phyloP scores from a whole-genome alignment of 768 basidiomycete genomes.

The Amanita inopinata region DNA sequence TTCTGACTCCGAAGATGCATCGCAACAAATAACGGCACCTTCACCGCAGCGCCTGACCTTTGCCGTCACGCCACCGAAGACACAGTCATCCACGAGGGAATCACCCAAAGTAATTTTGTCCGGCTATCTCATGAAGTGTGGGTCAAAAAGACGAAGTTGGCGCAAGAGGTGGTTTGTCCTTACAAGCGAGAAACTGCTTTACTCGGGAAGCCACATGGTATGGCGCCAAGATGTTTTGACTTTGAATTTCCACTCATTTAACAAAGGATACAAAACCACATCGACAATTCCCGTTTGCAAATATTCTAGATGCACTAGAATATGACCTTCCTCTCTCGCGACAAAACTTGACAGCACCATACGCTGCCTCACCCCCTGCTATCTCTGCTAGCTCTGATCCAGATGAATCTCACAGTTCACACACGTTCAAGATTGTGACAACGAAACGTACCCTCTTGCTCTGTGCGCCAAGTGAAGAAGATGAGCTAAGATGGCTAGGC shows the following conservation, averaged over 20 bases:
- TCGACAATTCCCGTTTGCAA: conserved; percentile 72
- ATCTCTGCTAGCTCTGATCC: conserved; percentile 25
- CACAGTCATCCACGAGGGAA: conserved; percentile 33
- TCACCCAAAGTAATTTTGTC: conserved; percentile 73
- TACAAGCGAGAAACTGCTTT: conserved; percentile 80
- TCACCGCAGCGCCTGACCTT: conserved; percentile 34
- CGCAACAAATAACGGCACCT: conserved; percentile 19
- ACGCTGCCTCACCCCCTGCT: conserved; percentile 25
- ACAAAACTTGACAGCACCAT: conserved; percentile 31
- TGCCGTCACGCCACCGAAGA: conserved; percentile 35
- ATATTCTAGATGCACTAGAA: conserved; percentile 89
- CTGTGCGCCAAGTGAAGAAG: conserved; percentile 93
- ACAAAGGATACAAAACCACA: conserved; percentile 83
- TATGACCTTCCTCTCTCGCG: conserved; percentile 56
- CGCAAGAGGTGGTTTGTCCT: conserved; percentile 95
- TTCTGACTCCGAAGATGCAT: conserved; percentile 72
- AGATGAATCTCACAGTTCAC: conserved; percentile 34
- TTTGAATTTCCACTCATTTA: background rate
- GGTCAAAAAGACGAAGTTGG: conserved; percentile 89
- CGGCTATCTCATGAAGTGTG: conserved; percentile 96
- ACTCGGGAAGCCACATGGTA: conserved; percentile 94
- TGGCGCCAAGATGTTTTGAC: conserved; percentile 17
- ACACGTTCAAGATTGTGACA: conserved; percentile 94
- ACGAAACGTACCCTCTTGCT: conserved; percentile 84
- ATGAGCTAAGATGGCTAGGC: conserved; percentile 97